Conservation (phyloP, 257 asterid genomes). For the Salvia miltiorrhiza region DNA sequence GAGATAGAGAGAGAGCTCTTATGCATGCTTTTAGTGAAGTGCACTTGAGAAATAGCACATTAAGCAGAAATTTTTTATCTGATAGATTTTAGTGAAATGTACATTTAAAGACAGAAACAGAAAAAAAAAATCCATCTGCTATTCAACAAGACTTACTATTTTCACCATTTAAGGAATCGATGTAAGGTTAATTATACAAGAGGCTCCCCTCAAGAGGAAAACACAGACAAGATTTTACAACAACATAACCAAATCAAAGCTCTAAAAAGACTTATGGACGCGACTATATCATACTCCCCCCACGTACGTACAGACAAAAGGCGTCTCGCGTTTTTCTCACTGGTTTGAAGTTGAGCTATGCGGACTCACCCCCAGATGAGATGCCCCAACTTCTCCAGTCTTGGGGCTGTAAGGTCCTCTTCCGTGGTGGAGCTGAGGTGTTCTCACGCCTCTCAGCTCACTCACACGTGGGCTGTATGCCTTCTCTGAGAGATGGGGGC, state of each 20-base stretch:
- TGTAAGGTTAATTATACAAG: slow-evolving; percentile 30
- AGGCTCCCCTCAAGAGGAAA: slow-evolving; percentile 10
- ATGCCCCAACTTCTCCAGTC: slow-evolving; percentile 43
- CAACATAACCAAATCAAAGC: slow-evolving; percentile 19
- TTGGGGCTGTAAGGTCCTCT: slow-evolving; percentile 52
- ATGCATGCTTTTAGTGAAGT: too few relatives aligned
- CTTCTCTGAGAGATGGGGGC: slow-evolving; percentile 59
- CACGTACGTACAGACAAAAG: too few relatives aligned
- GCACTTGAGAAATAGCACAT: too few relatives aligned
- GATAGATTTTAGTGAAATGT: not conserved
- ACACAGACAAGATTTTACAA: slow-evolving; percentile 14
- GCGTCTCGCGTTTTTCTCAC: not conserved
- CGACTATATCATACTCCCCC: not conserved
- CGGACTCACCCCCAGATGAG: slow-evolving; percentile 57
- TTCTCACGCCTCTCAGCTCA: slow-evolving; percentile 46
- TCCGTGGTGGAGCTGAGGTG: slow-evolving; percentile 30
- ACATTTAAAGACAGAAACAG: not conserved
- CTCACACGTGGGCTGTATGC: slow-evolving; percentile 57
- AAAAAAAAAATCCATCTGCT: not conserved
- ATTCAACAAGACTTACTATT: slow-evolving; percentile 5
- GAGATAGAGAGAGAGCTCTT: too few relatives aligned
- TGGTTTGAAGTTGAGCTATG: slow-evolving; percentile 25
- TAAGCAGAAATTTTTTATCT: not conserved
- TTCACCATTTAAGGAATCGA: slow-evolving; percentile 4
- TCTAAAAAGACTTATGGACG: not conserved